A percentile compares a stretch with the other conserved stretches of the same genome.
phyloP scores from a whole-genome alignment of 2,329 filamentous ascomycete species.

The Fusarium tricinctum region DNA sequence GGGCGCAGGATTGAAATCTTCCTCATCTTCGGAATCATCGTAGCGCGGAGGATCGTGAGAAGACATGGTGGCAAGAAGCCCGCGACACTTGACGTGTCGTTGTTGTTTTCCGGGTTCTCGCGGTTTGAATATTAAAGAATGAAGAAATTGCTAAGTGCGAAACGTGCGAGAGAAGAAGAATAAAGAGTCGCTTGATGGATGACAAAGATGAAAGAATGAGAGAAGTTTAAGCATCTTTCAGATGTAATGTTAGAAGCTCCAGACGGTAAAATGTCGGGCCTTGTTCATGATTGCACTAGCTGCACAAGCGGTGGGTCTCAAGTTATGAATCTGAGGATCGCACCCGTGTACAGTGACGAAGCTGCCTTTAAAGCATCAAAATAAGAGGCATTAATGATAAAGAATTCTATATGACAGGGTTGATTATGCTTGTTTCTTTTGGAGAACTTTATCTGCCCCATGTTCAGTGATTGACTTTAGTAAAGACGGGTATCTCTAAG shows the following conservation, averaged over 20 bases:
- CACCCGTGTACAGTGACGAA: neutral
- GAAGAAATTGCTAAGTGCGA: slow-evolving; percentile 14
- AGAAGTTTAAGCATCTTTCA: slow-evolving; percentile 25
- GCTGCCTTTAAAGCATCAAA: no score
- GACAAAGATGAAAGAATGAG: slow-evolving; percentile 40
- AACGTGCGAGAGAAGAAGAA: slow-evolving; percentile 15
- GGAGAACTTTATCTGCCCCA: no score
- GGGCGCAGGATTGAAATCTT: slow-evolving; percentile 88
- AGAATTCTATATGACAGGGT: no score
- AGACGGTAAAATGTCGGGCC: slow-evolving; percentile 41
- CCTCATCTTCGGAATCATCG: slow-evolving; percentile 81
- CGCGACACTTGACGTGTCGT: slow-evolving; percentile 43
- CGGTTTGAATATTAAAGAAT: slow-evolving; percentile 14
- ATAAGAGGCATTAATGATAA: no score
- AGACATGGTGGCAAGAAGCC: slow-evolving; percentile 56
- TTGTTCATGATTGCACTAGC: slow-evolving; percentile 19
- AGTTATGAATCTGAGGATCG: slow-evolving; percentile 10
- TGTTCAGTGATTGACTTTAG: no score
- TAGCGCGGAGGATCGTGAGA: slow-evolving; percentile 63
- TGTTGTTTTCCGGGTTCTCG: neutral
- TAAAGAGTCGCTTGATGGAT: slow-evolving; percentile 35
- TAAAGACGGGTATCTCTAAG: no score
- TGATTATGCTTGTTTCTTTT: no score
- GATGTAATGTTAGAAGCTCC: slow-evolving; percentile 34
- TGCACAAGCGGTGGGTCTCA: slow-evolving; percentile 20